Conservation (phyloP, 257 asterid species). For the Nicotiana benthamiana region DNA sequence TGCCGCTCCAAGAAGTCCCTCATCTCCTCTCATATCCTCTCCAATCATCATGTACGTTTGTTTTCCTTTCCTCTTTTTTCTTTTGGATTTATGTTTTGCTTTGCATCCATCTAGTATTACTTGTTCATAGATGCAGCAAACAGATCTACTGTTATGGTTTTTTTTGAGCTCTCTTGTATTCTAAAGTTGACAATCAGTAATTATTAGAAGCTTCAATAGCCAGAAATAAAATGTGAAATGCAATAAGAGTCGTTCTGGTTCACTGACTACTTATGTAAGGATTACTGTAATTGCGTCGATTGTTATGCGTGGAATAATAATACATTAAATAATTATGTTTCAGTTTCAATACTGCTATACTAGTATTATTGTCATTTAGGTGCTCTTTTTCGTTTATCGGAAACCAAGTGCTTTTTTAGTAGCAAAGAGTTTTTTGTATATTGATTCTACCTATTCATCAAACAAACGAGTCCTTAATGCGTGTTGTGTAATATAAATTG, state of each 20-base stretch:
- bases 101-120: background rate
- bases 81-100: background rate
- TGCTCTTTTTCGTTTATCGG: background rate
- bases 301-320: background rate
- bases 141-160: background rate
- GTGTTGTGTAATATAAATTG: background rate
- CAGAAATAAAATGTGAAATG: background rate
- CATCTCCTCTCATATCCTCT: conserved; percentile 51
- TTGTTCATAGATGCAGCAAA: background rate
- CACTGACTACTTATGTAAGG: background rate
- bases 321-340: background rate
- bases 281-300: background rate
- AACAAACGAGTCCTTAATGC: background rate
- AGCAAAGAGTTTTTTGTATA: background rate
- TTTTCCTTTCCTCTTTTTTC: background rate
- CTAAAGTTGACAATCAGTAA: background rate
- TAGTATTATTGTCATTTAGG: background rate
- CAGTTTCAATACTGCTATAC: background rate
- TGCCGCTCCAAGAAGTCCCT: conserved; percentile 83
- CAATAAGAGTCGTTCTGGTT: background rate
- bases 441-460: background rate
- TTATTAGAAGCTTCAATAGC: background rate
- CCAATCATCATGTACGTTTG: conserved; percentile 51
- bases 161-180: background rate
- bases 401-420: background rate